These are phyloP conservation scores for Zopfia rhizophila DNA, from an alignment of 2,329 filamentous ascomycete species.

Conservation along the genomic window DNA sequence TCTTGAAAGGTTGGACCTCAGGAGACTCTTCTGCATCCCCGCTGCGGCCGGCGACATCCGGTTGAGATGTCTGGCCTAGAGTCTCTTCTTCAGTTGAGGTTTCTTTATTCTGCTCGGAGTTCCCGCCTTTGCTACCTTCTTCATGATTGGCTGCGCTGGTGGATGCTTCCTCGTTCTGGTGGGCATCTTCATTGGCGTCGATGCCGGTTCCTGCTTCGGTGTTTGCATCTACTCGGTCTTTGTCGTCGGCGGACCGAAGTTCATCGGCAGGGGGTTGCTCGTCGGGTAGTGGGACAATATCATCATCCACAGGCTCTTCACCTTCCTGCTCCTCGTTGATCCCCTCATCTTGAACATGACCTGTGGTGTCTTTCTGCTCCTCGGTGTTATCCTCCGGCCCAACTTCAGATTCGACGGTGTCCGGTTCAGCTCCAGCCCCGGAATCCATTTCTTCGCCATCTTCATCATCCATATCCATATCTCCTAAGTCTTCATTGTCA, in stretches of 20 bases:
- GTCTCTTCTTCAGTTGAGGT: conserved; percentile 72
- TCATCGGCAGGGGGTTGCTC: conserved; percentile 64
- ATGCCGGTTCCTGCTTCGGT: conserved; percentile 72
- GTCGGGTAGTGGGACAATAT: conserved; percentile 51
- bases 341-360: conserved; percentile 46
- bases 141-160: conserved; percentile 69
- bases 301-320: conserved; percentile 59
- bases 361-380: conserved; percentile 47
- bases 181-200: conserved; percentile 67
- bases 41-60: conserved; percentile 48
- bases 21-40: conserved; percentile 53
- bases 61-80: conserved; percentile 46
- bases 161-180: conserved; percentile 67
- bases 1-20: conserved; percentile 83
- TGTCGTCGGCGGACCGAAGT: conserved; percentile 58
- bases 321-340: conserved; percentile 57
- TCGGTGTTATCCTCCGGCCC: conserved; percentile 45
- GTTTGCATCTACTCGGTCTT: conserved; percentile 61
- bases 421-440: conserved; percentile 40
- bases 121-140: conserved; percentile 72
- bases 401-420: conserved; percentile 46
- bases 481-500: conserved; percentile 56
- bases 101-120: conserved; percentile 71
- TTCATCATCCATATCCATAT: conserved; percentile 51
- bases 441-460: conserved; percentile 45